These are phyloP conservation scores for Parathielavia hyrcaniae DNA, from an alignment of 495 filamentous ascomycete genomes.

Conservation along the genomic window DNA sequence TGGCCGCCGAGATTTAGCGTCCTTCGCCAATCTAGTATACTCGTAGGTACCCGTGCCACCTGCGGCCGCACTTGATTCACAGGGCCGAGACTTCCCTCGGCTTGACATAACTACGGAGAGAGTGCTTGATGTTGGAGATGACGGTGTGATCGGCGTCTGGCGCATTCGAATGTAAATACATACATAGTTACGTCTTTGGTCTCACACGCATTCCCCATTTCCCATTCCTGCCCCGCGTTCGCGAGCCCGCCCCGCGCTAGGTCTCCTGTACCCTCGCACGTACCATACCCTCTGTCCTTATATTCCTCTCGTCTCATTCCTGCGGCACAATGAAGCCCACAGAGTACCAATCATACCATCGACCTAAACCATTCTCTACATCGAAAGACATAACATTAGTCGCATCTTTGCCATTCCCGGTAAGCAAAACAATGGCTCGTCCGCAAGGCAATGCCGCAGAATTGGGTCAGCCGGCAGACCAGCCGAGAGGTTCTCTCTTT, in stretches of 20 bases:
- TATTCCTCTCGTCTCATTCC: background rate
- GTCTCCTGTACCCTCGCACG: background rate
- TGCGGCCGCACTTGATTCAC: too few relatives aligned
- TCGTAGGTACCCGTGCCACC: background rate
- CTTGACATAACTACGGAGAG: too few relatives aligned
- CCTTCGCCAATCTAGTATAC: background rate
- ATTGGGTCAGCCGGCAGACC: slow-evolving; percentile 2
- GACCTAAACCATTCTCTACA: background rate
- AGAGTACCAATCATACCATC: background rate
- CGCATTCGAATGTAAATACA: too few relatives aligned
- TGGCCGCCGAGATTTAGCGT: too few relatives aligned
- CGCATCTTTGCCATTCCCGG: background rate
- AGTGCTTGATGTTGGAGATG: too few relatives aligned
- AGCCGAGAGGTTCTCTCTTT: background rate
- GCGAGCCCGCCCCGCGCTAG: background rate
- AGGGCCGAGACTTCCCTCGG: too few relatives aligned
- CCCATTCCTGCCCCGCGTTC: background rate
- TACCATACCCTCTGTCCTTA: slow-evolving; percentile 1
- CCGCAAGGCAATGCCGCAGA: slow-evolving; percentile 1
- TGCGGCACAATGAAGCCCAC: background rate
- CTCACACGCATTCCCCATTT: background rate
- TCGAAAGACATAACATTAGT: slow-evolving; percentile 3
- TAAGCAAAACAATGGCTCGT: background rate
- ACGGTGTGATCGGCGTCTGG: too few relatives aligned
- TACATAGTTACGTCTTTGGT: background rate